Base-by-base conservation (phyloP, 129 eudicot genomes). In the Flaveria brownii region DNA sequence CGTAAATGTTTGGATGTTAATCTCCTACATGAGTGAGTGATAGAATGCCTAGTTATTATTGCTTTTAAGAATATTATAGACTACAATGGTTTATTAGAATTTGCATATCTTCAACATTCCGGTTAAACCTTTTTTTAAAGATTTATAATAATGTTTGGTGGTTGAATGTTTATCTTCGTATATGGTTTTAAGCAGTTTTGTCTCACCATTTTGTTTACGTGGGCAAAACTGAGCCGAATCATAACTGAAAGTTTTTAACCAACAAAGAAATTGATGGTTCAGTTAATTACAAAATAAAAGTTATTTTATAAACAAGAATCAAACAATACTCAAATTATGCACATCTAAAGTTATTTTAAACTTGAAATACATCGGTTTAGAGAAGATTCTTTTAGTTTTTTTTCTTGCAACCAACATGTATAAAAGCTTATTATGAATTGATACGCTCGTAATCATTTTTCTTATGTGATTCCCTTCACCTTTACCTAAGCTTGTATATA, bases 1-100 rank as follows among this genome's bases (percentile, higher is more conserved):
- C 81, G 68, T 68, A 51, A 68, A 14, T 68, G 75, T 23, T 16
- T 52, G 26, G 56, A 52, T 33, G 52, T 36, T 52, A 65, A 79
- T 82, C 3, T 20, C 63, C 14, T 56, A 56, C 63, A 56, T 1
- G 30, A 56, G 63, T 56, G 63, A 56, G 25, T 56, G 28, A 1
- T 50, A 16, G 56, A 15, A 50, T 50, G 56, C 3, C 0, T 50
- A 3, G 20, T 11, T 10, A 1, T 54, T 12, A 9, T 9, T 56
- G 14, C 20, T 18, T 54, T 56, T 20, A 20, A 50, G 56, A 50
- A 50, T 12, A 50, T 50, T 15, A 50, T 50, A 0, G 15, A 46
- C 33, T 42, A 7, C 5, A 50, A 7, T 50, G 4, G 56, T 50
- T 50, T 50, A 55, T 15, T 9, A 15, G 59, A 52, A 16, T 52